These are phyloP conservation scores for Rhynchosporium secalis DNA, from an alignment of 2,329 filamentous ascomycete species.

Conservation along the genomic window DNA sequence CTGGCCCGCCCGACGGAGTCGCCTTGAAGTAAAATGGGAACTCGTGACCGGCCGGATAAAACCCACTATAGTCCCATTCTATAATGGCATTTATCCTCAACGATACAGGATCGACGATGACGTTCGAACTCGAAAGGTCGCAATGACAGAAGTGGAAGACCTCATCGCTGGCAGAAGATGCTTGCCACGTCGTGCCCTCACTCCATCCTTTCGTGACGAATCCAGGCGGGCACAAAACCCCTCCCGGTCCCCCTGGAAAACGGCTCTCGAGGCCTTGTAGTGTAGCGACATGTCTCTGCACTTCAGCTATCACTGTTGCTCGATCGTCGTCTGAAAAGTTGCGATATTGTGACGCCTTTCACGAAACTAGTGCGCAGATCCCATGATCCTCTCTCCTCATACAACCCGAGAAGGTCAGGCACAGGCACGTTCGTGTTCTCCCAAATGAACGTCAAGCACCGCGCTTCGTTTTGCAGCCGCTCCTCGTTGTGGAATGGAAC, in stretches of 20 bases:
- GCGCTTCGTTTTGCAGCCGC: too few species aligned
- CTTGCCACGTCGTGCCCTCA: not conserved
- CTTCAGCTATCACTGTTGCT: too few species aligned
- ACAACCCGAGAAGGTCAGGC: too few species aligned
- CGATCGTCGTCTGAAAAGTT: too few species aligned
- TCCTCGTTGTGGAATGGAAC: too few species aligned
- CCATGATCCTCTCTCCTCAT: too few species aligned
- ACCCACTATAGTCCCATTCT: slow-evolving; percentile 45
- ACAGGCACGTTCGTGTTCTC: too few species aligned
- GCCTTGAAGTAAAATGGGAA: slow-evolving; percentile 12
- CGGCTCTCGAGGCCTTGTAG: not conserved
- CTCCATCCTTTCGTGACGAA: not conserved
- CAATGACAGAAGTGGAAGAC: slow-evolving; percentile 38
- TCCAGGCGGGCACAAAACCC: not conserved
- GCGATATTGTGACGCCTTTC: too few species aligned
- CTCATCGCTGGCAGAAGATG: slow-evolving; percentile 18
- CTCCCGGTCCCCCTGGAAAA: not conserved
- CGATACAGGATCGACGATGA: slow-evolving; percentile 38
- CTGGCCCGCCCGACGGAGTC: too few species aligned
- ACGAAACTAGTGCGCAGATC: too few species aligned
- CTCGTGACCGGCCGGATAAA: slow-evolving; percentile 40
- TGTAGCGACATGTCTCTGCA: not conserved
- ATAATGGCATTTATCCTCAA: slow-evolving; percentile 39
- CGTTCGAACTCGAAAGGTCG: slow-evolving; percentile 36
- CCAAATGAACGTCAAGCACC: too few species aligned